Base-by-base conservation (phyloP, 805 yeast genomes). In the Wickerhamomyces sydowiorum region DNA sequence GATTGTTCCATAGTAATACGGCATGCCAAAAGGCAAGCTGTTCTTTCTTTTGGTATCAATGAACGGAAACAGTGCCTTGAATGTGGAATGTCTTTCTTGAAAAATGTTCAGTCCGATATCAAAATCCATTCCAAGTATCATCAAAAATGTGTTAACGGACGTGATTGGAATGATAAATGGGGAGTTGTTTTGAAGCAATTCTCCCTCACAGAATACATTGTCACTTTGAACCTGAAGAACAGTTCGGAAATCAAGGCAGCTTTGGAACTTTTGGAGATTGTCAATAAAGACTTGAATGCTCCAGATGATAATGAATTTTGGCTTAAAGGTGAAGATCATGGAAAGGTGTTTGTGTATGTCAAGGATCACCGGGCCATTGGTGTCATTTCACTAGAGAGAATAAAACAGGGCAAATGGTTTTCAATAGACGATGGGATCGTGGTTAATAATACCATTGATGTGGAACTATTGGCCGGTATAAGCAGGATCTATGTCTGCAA, bases 281-380 rank as follows among this genome's bases (percentile, higher is more conserved):
- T 76, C 7, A 82, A 84, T 54, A 65, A 61, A 7, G 84, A 77
- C 47, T 61, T 84, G 37, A 75, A 71, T 57, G 88, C 90, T 0
- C 82, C 79, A 17, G 69, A 69, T 51, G 73, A 68, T 45, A 66
- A 68, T 43, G 59, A 54, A 1, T 65, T 65, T 37, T 70, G 75
- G 75, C 34, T 6, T 5, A 30, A 30, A 10, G 33, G 33, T 7
- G 3, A 17, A 10, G 62, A 54, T 18, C 45, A 49, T 1, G 50
- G 47, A 4, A 45, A 47, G 8, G 80, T 80, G 0, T 64, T 62
- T 30, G 72, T 80, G 1, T 82, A 72, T 39, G 57, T 81, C 4
- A 61, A 65, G 31, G 57, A 67, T 17, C 64, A 61, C 12, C 57
- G 67, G 31, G 80, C 80, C 0, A 67, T 83, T 2, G 89, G 84